phyloP scores from a whole-genome alignment of 2,329 filamentous ascomycete genomes.

The Colletotrichum tropicicola region DNA sequence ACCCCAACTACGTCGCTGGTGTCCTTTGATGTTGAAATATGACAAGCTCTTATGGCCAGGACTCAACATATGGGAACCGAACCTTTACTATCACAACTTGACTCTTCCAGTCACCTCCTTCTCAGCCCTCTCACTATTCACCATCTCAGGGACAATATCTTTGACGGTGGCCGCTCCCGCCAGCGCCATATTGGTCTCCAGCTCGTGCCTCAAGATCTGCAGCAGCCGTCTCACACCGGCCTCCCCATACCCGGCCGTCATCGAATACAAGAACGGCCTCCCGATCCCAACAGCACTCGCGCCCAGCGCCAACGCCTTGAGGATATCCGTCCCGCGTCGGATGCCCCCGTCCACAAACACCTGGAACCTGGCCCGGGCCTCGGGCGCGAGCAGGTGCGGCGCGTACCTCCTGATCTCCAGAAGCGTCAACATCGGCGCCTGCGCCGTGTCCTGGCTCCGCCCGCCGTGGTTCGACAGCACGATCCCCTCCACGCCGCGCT shows the following conservation, averaged over 20 bases:
- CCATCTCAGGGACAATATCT: constrained; percentile 58
- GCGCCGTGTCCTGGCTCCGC: constrained; percentile 57
- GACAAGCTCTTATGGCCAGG: not conserved
- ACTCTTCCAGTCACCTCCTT: constrained; percentile 29
- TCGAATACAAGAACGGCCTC: constrained; percentile 70
- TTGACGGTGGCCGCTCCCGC: constrained; percentile 75
- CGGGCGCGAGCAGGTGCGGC: constrained; percentile 44
- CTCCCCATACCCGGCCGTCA: constrained; percentile 49
- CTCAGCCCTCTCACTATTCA: constrained; percentile 33
- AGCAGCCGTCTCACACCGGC: constrained; percentile 60
- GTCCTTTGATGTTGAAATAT: not conserved
- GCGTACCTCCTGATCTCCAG: constrained; percentile 59
- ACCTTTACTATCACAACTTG: constrained; percentile 17
- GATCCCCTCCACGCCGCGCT: constrained; percentile 71
- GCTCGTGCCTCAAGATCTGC: constrained; percentile 56
- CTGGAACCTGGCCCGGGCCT: constrained; percentile 37
- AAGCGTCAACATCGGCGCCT: constrained; percentile 28
- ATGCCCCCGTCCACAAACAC: constrained; percentile 74
- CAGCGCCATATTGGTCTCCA: constrained; percentile 57
- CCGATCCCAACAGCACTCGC: constrained; percentile 73
- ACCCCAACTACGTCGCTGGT: too few species aligned
- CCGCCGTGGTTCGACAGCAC: constrained; percentile 78
- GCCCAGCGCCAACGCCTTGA: constrained; percentile 74
- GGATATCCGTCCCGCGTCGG: constrained; percentile 72
- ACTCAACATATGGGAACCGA: not conserved